These are phyloP conservation scores for Heimioporus sp. DNA, from an alignment of 768 basidiomycete species.

Conservation along the genomic window DNA sequence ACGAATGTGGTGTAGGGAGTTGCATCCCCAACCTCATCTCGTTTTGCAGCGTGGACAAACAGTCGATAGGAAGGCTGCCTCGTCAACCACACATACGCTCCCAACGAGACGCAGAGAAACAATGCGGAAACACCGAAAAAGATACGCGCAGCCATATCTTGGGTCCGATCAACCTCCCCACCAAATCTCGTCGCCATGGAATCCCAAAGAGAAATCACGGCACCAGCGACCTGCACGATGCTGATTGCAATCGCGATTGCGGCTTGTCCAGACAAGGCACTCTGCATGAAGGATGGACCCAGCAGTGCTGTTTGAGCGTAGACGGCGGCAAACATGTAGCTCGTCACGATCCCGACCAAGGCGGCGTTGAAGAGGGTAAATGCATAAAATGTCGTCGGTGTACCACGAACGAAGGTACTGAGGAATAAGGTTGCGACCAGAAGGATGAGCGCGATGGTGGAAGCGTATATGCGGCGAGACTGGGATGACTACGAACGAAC, in stretches of 20 bases:
- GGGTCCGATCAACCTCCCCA: conserved; percentile 36
- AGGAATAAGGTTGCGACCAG: conserved; percentile 58
- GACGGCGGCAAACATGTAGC: conserved; percentile 75
- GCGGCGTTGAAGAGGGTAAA: conserved; percentile 65
- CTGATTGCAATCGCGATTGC: conserved; percentile 80
- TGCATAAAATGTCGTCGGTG: conserved; percentile 55
- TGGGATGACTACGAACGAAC: conserved; percentile 45
- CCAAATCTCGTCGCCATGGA: conserved; percentile 4
- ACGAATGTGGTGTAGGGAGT: conserved; percentile 34
- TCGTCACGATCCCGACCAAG: conserved; percentile 60
- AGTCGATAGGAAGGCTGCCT: conserved; percentile 53
- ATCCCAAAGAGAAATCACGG: conserved; percentile 52
- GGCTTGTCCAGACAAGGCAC: conserved; percentile 77
- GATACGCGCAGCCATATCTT: conserved; percentile 60
- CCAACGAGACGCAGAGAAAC: conserved; percentile 54
- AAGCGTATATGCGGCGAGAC: conserved; percentile 52
- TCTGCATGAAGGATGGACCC: conserved; percentile 67
- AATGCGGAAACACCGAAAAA: conserved; percentile 71
- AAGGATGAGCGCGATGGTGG: conserved; percentile 49
- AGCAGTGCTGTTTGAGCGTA: conserved; percentile 79
- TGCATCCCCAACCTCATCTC: conserved; percentile 17
- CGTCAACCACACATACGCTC: conserved; percentile 53
- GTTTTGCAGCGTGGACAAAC: conserved; percentile 47
- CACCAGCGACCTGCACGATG: conserved; percentile 65
- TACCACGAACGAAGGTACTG: conserved; percentile 56